phyloP scores from a whole-genome alignment of 2,329 filamentous ascomycete genomes.

The Botrytis cinerea region DNA sequence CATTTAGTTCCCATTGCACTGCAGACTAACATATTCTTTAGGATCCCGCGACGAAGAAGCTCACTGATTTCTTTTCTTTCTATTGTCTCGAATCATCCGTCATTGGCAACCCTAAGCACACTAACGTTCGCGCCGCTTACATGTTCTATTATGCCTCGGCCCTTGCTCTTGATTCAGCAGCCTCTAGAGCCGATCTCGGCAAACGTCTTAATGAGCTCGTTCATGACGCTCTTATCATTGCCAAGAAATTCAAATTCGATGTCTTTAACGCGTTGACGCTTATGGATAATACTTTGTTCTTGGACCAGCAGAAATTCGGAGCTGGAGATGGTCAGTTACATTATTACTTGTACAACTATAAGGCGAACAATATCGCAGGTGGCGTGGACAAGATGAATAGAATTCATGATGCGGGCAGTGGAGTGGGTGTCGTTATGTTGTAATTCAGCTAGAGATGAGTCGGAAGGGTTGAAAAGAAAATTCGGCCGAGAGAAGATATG shows the following conservation, averaged over 20 bases:
- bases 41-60: constrained; percentile 67
- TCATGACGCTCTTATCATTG: constrained; percentile 82
- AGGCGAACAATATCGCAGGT: constrained; percentile 79
- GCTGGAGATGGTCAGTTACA: constrained; percentile 92
- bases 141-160: constrained; percentile 96
- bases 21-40: constrained; percentile 34
- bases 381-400: constrained; percentile 80
- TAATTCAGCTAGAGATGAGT: constrained; percentile 40
- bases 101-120: constrained; percentile 77
- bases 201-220: constrained; percentile 78
- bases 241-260: constrained; percentile 83
- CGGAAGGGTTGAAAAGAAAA: neutral
- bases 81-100: constrained; percentile 93
- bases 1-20: neutral
- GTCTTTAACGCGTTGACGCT: constrained; percentile 95
- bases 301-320: constrained; percentile 92
- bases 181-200: constrained; percentile 64
- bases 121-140: constrained; percentile 84
- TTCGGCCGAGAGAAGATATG: neutral
- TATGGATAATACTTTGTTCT: constrained; percentile 91
- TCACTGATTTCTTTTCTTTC: constrained; percentile 97
- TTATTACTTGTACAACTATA: constrained; percentile 98
- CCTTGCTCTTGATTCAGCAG: constrained; percentile 62
- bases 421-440: constrained; percentile 86
- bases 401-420: constrained; percentile 77